Conservation (phyloP, 2,329 filamentous ascomycete genomes). For the Botrytis pseudocinerea region DNA sequence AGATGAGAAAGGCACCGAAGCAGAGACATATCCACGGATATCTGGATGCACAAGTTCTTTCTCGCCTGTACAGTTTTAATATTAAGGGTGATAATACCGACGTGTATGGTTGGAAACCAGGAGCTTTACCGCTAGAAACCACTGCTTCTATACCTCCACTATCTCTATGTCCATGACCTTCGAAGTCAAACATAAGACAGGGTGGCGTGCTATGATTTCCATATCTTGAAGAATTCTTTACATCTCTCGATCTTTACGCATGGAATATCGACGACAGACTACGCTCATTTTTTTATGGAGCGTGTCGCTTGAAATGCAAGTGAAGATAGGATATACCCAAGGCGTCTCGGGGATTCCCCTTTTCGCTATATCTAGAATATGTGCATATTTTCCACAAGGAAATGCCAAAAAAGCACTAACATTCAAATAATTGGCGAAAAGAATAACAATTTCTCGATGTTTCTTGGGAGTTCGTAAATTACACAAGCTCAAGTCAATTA, state of each 20-base stretch:
- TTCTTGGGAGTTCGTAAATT: background rate
- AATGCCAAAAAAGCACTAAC: background rate
- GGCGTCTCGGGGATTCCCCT: background rate
- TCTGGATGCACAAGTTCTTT: background rate
- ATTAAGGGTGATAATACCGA: constrained; percentile 26
- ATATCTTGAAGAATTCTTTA: too few relatives aligned
- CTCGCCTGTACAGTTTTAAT: background rate
- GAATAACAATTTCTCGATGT: background rate
- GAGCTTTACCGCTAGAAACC: constrained; percentile 26
- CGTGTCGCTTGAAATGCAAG: background rate
- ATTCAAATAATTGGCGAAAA: background rate
- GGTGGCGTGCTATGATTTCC: too few relatives aligned
- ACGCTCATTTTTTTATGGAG: background rate
- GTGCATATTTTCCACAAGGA: background rate
- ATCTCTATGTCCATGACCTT: background rate
- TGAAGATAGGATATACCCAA: background rate
- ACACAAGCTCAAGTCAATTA: background rate
- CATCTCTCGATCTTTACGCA: background rate
- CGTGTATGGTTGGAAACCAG: constrained; percentile 31
- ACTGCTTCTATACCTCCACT: background rate
- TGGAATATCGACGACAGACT: background rate
- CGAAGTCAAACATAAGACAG: background rate
- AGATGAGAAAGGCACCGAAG: constrained; percentile 1
- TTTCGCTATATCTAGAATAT: background rate
- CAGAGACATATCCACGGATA: background rate